phyloP scores from a whole-genome alignment of 225 moss, liverwort and hornwort species.

The Straminergon stramineum region DNA sequence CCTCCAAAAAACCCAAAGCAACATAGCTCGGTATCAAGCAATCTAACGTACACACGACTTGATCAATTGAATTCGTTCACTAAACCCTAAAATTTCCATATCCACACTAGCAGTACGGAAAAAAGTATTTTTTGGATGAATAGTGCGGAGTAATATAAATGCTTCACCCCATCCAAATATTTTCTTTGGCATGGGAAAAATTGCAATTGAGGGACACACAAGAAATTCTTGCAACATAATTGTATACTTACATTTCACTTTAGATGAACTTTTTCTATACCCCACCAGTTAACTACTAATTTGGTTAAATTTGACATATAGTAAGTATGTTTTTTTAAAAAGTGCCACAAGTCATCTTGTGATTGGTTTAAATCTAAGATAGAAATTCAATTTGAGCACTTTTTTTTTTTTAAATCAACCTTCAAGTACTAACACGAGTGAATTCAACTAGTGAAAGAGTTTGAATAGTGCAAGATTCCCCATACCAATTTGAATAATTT shows the following conservation, averaged over 20 bases:
- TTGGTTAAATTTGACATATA: fast-evolving
- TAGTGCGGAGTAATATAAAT: neutral
- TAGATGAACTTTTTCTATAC: fast-evolving
- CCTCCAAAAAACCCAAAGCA: neutral
- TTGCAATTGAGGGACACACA: neutral
- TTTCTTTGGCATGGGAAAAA: neutral
- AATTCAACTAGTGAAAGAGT: neutral
- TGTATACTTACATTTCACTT: neutral
- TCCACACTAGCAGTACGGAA: neutral
- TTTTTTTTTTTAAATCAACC: fast-evolving
- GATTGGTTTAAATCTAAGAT: fast-evolving
- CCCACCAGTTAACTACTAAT: fast-evolving
- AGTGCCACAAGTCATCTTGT: fast-evolving
- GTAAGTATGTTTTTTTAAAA: neutral
- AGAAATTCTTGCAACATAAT: neutral
- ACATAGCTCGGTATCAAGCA: neutral
- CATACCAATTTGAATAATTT: neutral
- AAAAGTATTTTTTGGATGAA: too few relatives aligned
- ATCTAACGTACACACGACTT: neutral
- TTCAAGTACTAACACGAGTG: neutral
- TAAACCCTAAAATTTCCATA: neutral
- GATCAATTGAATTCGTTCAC: neutral
- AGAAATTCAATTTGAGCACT: too few relatives aligned
- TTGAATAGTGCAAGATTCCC: fast-evolving
- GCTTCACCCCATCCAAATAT: neutral